Evolutionary conservation across 345 rosid genomes (phyloP).

Genomic region (Noccaea bulbosa): DNA sequence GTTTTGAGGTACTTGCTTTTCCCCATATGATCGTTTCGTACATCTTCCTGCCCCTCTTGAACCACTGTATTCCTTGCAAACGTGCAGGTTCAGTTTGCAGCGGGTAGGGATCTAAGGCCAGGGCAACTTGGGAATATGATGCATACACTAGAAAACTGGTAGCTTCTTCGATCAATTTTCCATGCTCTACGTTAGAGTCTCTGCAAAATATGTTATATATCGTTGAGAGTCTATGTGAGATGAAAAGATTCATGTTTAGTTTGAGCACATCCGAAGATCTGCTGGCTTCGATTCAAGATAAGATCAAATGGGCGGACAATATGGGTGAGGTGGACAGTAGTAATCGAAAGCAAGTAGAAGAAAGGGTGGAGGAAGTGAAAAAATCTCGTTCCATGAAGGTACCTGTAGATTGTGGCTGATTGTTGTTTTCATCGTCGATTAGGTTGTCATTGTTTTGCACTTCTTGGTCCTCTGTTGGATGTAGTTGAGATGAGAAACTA

Average conservation of each 20-base stretch:
- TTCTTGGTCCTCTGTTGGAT: background rate
- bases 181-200: background rate
- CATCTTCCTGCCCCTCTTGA: background rate
- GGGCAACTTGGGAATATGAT: slow-evolving; percentile 90
- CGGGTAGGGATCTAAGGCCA: slow-evolving; percentile 93
- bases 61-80: background rate
- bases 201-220: too few relatives aligned
- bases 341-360: slow-evolving; percentile 79
- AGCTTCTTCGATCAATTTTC: slow-evolving; percentile 28
- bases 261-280: slow-evolving; percentile 75
- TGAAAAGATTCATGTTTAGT: slow-evolving; percentile 47
- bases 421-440: background rate
- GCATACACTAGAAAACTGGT: slow-evolving; percentile 82
- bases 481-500: slow-evolving; percentile 7
- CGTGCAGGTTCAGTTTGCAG: slow-evolving; percentile 85
- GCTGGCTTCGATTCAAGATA: slow-evolving; percentile 83
- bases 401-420: slow-evolving; percentile 58
- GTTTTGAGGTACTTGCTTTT: slow-evolving; percentile 71
- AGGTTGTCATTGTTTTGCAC: background rate
- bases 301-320: slow-evolving; percentile 93
- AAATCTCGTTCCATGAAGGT: slow-evolving; percentile 88
- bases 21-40: background rate
- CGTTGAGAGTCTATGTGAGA: too few relatives aligned
- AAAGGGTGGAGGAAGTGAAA: slow-evolving; percentile 76
- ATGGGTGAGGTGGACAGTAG: slow-evolving; percentile 80